Conservation (phyloP, 2,329 filamentous ascomycete species). For the Hypoxylon sp. region DNA sequence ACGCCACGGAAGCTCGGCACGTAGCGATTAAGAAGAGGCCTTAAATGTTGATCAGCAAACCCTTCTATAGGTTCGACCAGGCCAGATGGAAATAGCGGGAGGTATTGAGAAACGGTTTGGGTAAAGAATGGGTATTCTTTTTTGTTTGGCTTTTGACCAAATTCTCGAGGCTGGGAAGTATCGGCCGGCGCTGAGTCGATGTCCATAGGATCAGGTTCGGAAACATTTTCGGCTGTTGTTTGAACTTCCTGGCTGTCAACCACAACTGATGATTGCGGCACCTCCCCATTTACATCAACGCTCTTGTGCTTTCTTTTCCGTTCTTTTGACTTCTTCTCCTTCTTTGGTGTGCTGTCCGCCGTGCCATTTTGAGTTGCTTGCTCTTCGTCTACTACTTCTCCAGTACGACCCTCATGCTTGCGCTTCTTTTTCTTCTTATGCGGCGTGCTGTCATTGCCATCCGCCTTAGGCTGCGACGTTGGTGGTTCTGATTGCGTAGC, state of each 20-base stretch:
- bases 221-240: constrained; percentile 35
- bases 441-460: constrained; percentile 58
- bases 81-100: constrained; percentile 77
- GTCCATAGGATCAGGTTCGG: constrained; percentile 55
- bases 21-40: constrained; percentile 80
- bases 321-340: constrained; percentile 52
- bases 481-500: constrained; percentile 15
- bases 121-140: constrained; percentile 77
- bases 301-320: constrained; percentile 37
- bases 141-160: constrained; percentile 43
- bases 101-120: constrained; percentile 83
- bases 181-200: constrained; percentile 51
- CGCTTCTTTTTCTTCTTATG: constrained; percentile 54
- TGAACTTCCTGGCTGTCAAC: constrained; percentile 15
- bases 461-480: constrained; percentile 42
- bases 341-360: constrained; percentile 47
- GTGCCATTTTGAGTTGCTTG: constrained; percentile 33
- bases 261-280: constrained; percentile 41
- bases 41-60: constrained; percentile 78
- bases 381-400: constrained; percentile 8
- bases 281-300: constrained; percentile 34
- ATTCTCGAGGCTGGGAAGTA: constrained; percentile 52
- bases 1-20: constrained; percentile 78
- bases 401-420: constrained; percentile 31
- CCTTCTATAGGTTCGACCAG: constrained; percentile 77